Base-by-base conservation (phyloP, 768 basidiomycete genomes). In the Macrolepiota albuminosa region DNA sequence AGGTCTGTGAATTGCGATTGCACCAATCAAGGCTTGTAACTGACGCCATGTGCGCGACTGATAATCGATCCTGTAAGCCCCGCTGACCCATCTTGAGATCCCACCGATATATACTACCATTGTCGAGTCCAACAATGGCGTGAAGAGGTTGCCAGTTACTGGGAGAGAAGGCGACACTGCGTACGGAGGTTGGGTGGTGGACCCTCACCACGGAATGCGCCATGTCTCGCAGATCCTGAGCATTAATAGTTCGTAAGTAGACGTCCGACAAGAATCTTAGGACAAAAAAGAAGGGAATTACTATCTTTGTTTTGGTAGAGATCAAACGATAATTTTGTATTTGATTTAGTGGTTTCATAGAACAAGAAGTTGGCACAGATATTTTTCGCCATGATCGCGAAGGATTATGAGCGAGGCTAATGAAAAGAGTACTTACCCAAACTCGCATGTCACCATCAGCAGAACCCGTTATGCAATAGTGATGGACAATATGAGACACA, bases 401-500 rank as follows among this genome's bases (percentile, higher is more conserved):
- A 34, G 7, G 13, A 4, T 9, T 7, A 52, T 4, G 16, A 34
- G 31, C 26, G 6, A 13, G 33, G 39, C 39, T 49, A 13, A 31
- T 24, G 11, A 5, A 26, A 37, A n/a, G 18, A 37, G 47, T 4
- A 72, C 82, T 57, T 66, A 91, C 90, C 91, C 91, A 93, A 40
- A 91, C 80, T 52, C 89, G 86, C 70, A 92, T 72, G 66, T 91
- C 85, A 1, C 89, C 90, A 67, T 93, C 91, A 9, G 88, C 86
- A 36, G 89, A 90, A 21, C 87, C 90, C 16, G 88, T 91, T 63
- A 91, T 83, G 57, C 88, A 89, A 61, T 89, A 91, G 62, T 86
- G 78, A 37, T 83, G 83, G 10, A 88, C 80, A 13, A 84, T 76
- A n/a, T 81, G 76, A 1, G 90, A 91, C 37, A 87, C 84, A 1